Evolutionary conservation across 257 asterid species (phyloP).

Genomic region (Linaria vulgaris): DNA sequence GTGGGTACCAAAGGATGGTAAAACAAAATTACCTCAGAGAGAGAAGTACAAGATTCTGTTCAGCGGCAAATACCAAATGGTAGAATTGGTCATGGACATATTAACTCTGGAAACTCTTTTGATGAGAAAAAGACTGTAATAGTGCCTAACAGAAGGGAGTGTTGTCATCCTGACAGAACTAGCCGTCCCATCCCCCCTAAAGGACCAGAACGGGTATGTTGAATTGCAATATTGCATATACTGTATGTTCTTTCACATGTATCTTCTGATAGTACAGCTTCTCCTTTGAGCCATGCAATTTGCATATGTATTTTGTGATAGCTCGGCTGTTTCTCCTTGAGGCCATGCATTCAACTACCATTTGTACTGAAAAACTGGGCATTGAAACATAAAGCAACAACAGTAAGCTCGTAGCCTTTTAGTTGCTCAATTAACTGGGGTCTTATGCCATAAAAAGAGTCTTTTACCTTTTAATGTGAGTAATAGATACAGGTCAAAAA

Average conservation of each 20-base stretch:
- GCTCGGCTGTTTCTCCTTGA: constrained; percentile 14
- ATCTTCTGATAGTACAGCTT: not conserved
- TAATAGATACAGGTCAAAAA: no score
- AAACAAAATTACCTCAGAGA: constrained; percentile 56
- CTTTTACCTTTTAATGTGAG: not conserved
- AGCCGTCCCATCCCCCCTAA: constrained; percentile 50
- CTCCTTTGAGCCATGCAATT: no score
- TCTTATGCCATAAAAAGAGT: not conserved
- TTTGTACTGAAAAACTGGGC: not conserved
- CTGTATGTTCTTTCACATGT: not conserved
- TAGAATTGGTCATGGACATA: constrained; percentile 51
- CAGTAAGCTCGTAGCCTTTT: no score
- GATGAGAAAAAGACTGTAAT: constrained; percentile 52
- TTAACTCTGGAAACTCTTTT: constrained; percentile 50
- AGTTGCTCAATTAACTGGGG: no score
- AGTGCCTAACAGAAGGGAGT: constrained; percentile 43
- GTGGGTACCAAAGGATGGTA: constrained; percentile 83
- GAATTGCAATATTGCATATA: constrained; percentile 10
- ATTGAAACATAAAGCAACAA: not conserved
- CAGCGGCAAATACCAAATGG: constrained; percentile 71
- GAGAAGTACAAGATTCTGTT: constrained; percentile 58
- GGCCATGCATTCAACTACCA: constrained; percentile 3
- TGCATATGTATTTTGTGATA: no score
- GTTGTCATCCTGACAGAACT: constrained; percentile 40
- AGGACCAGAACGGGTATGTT: constrained; percentile 53